Evolutionary conservation across 805 yeast species (phyloP).

Genomic region (Starmerella davenportii): DNA sequence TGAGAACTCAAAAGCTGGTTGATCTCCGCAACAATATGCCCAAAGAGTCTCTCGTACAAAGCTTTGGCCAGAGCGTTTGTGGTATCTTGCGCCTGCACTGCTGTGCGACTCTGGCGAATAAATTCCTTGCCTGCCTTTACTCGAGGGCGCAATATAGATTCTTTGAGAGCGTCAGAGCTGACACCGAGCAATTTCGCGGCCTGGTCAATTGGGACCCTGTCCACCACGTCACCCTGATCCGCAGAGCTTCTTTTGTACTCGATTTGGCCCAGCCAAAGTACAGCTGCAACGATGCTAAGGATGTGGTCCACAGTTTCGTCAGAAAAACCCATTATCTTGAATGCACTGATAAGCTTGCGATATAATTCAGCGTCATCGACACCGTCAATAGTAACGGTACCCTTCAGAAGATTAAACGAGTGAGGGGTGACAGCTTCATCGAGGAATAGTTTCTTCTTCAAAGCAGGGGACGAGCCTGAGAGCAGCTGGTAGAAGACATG

Average conservation of each 20-base stretch:
- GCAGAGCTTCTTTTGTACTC: constrained; percentile 44
- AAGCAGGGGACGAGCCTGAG: constrained; percentile 39
- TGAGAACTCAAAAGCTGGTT: constrained; percentile 39
- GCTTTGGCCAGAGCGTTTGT: constrained; percentile 79
- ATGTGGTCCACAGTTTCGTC: constrained; percentile 37
- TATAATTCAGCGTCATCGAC: constrained; percentile 64
- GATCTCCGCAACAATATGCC: constrained; percentile 54
- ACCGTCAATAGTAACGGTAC: constrained; percentile 43
- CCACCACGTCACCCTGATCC: constrained; percentile 57
- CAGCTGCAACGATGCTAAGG: constrained; percentile 50
- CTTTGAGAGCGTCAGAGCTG: constrained; percentile 33
- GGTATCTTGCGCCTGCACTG: constrained; percentile 61
- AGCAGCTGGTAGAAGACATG: constrained; percentile 83
- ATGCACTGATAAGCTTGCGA: constrained; percentile 41
- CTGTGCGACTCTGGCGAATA: constrained; percentile 61
- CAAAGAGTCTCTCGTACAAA: constrained; percentile 69
- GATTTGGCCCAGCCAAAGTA: constrained; percentile 74
- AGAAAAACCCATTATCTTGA: constrained; percentile 55
- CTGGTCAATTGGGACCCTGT: constrained; percentile 32
- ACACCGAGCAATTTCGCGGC: constrained; percentile 54
- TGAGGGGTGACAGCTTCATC: constrained; percentile 28
- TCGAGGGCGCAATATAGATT: constrained; percentile 53
- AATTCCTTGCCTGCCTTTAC: constrained; percentile 83
- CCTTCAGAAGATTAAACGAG: constrained; percentile 33
- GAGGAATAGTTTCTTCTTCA: constrained; percentile 23